Percentiles rank a stretch among this genome's conserved stretches.
These are phyloP conservation scores for Sutorius australiensis DNA, from an alignment of 768 basidiomycete genomes.

Conservation along the genomic window DNA sequence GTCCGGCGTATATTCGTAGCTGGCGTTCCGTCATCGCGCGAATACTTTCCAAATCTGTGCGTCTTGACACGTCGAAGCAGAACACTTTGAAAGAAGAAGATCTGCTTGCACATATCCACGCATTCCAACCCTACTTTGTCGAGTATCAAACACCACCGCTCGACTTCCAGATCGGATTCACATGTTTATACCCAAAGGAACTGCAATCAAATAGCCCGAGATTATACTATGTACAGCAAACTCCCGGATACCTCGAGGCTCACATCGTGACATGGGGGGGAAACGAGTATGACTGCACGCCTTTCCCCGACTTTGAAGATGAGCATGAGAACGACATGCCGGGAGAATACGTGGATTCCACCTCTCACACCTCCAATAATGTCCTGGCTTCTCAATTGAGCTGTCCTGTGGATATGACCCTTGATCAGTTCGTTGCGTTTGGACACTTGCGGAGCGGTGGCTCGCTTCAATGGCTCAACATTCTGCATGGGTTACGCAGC, in stretches of 20 bases:
- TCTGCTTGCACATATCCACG: constrained; percentile 26
- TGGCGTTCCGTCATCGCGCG: constrained; percentile 38
- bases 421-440: not conserved
- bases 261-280: too few species aligned
- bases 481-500: not conserved
- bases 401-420: not conserved
- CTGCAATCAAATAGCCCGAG: not conserved
- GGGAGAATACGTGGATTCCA: not conserved
- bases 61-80: not conserved
- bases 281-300: not conserved
- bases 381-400: not conserved
- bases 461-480: not conserved
- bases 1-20: constrained; percentile 32
- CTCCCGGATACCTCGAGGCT: too few species aligned
- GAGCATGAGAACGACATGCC: accelerated
- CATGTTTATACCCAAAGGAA: not conserved
- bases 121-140: not conserved
- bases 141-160: not conserved
- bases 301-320: not conserved
- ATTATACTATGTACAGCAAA: not conserved
- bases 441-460: not conserved
- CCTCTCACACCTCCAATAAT: not conserved
- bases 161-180: not conserved
- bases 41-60: constrained; percentile 17
- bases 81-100: not conserved